Percentiles rank a stretch among this genome's conserved stretches.
phyloP scores from a whole-genome alignment of 2,329 filamentous ascomycete genomes.

The Aspergillus fijiensis region DNA sequence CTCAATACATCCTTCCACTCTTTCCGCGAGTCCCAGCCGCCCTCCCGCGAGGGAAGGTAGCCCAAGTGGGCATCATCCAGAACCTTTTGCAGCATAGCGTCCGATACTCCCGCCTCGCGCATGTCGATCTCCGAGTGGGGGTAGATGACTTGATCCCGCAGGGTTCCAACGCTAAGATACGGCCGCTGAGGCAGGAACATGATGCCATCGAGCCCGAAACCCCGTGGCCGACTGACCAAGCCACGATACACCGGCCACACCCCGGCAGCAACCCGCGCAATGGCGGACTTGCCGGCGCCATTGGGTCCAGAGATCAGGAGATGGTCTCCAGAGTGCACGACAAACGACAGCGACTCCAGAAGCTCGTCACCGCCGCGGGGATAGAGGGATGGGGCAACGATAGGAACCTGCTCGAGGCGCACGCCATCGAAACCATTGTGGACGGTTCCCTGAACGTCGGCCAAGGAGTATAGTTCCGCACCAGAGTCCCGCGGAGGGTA shows the following conservation, averaged over 20 bases:
- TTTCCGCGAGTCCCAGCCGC: constrained; percentile 94
- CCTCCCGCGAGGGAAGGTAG: constrained; percentile 87
- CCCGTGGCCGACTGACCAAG: constrained; percentile 81
- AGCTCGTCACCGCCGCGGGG: constrained; percentile 90
- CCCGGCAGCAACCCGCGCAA: constrained; percentile 82
- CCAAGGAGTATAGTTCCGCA: constrained; percentile 81
- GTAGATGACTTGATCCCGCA: constrained; percentile 97
- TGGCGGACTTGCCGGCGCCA: constrained; percentile 88
- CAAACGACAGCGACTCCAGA: constrained; percentile 81
- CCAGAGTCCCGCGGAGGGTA: constrained; percentile 64
- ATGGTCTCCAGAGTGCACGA: constrained; percentile 87
- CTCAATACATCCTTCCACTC: constrained; percentile 99
- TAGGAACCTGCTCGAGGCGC: constrained; percentile 84
- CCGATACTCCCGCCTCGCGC: constrained; percentile 73
- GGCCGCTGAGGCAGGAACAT: constrained; percentile 97
- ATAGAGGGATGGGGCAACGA: constrained; percentile 85
- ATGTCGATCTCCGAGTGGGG: constrained; percentile 94
- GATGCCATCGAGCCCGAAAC: constrained; percentile 80
- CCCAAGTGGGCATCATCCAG: constrained; percentile 82
- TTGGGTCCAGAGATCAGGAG: constrained; percentile 93
- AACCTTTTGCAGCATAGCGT: constrained; percentile 73
- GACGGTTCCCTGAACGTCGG: constrained; percentile 88
- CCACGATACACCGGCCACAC: constrained; percentile 96
- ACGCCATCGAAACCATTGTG: constrained; percentile 96
- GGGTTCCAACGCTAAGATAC: constrained; percentile 85